Evolutionary conservation across 768 basidiomycete genomes (phyloP).

Genomic region (Sporobolomyces phaffii): DNA sequence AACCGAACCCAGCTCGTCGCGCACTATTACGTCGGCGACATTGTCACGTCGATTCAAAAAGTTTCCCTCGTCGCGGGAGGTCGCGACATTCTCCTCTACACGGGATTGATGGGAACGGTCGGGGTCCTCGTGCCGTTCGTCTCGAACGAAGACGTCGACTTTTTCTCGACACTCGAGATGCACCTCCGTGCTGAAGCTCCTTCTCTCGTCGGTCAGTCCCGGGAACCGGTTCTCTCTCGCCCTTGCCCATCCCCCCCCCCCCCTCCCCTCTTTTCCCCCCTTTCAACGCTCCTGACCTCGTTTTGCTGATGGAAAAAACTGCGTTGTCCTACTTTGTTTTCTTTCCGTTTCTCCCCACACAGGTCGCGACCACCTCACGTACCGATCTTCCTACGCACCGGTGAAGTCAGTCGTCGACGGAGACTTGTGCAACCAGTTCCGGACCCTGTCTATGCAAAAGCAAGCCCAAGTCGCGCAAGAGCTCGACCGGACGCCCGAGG

Average conservation of each 20-base stretch:
- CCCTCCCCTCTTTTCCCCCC: no score
- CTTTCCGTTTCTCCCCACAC: constrained; percentile 48
- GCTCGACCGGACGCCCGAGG: constrained; percentile 80
- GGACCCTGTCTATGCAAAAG: constrained; percentile 70
- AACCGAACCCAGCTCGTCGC: constrained; percentile 85
- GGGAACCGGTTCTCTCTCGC: no score
- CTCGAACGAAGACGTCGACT: constrained; percentile 96
- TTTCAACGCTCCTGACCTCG: no score
- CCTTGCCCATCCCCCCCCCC: no score
- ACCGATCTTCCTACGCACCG: constrained; percentile 87
- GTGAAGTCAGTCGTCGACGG: constrained; percentile 95
- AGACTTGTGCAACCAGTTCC: constrained; percentile 89
- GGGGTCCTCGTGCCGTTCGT: constrained; percentile 92
- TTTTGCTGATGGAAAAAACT: no score
- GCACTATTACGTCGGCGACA: constrained; percentile 87
- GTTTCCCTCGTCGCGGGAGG: constrained; percentile 90
- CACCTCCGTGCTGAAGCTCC: constrained; percentile 82
- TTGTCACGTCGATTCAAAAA: constrained; percentile 84
- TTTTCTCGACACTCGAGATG: constrained; percentile 61
- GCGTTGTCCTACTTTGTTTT: no score
- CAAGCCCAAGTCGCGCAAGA: constrained; percentile 87
- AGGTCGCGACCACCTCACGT: constrained; percentile 87
- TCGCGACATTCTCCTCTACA: constrained; percentile 90
- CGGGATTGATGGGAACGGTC: constrained; percentile 86
- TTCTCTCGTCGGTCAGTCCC: constrained; percentile 40